Evolutionary conservation across 1,284 basidiomycete species (phyloP).

Genomic region (Moesziomyces aphidis): DNA sequence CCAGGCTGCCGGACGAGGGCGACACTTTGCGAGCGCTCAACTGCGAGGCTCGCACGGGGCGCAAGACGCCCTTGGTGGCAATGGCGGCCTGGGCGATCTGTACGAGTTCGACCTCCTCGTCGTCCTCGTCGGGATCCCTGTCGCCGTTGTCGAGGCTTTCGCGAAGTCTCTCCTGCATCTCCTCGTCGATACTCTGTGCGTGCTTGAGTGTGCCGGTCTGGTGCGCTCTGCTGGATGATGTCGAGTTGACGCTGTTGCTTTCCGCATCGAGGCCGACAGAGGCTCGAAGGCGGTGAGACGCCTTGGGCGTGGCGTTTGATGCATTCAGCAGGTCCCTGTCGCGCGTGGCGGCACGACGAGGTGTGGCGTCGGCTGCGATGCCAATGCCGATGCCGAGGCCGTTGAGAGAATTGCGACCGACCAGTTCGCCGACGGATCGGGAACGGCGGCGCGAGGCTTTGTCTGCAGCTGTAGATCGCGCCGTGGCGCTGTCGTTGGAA

Average conservation of each 20-base stretch:
- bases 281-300: slow-evolving; percentile 22
- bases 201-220: neutral
- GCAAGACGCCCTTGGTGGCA: slow-evolving; percentile 30
- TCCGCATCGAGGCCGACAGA: slow-evolving; percentile 23
- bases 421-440: slow-evolving; percentile 16
- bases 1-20: slow-evolving; percentile 15
- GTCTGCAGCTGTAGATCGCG: neutral
- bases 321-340: slow-evolving; percentile 12
- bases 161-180: slow-evolving; percentile 24
- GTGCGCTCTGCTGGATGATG: neutral
- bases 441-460: slow-evolving; percentile 20
- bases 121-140: slow-evolving; percentile 20
- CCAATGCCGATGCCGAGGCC: slow-evolving; percentile 40
- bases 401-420: slow-evolving; percentile 14
- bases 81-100: slow-evolving; percentile 42
- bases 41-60: slow-evolving; percentile 31
- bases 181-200: slow-evolving; percentile 5
- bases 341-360: slow-evolving; percentile 12
- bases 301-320: slow-evolving; percentile 33
- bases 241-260: neutral
- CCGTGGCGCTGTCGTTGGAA: neutral
- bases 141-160: slow-evolving; percentile 19
- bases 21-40: slow-evolving; percentile 27
- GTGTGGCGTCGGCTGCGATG: slow-evolving; percentile 24
- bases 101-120: slow-evolving; percentile 34